Conservation (phyloP, 192 early-diverging fungal genomes). For the Mortierella antarctica region DNA sequence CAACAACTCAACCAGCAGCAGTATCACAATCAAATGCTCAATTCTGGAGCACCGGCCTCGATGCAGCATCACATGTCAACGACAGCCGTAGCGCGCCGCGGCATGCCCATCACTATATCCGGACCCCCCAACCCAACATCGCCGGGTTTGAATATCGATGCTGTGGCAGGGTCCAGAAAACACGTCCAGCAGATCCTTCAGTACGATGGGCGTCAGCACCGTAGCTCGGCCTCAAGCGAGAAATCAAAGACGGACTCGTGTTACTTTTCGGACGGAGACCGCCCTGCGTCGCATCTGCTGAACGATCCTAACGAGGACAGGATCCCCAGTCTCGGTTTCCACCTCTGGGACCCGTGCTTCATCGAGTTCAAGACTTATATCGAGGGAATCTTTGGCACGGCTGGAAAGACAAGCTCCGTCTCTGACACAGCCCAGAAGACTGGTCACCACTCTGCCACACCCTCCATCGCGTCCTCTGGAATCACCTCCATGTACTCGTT, state of each 20-base stretch:
- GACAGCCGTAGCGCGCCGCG: constrained; percentile 37
- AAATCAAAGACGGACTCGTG: constrained; percentile 52
- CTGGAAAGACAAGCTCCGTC: neutral
- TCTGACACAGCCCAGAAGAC: neutral
- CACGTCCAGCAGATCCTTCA: constrained; percentile 41
- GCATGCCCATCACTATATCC: constrained; percentile 20
- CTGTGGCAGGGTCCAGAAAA: constrained; percentile 26
- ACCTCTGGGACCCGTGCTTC: constrained; percentile 49
- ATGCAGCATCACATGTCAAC: constrained; percentile 46
- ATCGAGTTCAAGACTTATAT: constrained; percentile 51
- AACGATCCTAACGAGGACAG: constrained; percentile 46
- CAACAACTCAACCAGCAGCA: constrained; percentile 32
- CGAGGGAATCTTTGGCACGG: constrained; percentile 24
- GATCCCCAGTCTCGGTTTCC: constrained; percentile 43
- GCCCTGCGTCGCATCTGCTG: constrained; percentile 41
- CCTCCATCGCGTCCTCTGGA: constrained; percentile 15
- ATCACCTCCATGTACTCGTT: constrained; percentile 42
- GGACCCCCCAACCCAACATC: neutral
- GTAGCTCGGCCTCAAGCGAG: constrained; percentile 44
- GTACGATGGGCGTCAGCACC: constrained; percentile 36
- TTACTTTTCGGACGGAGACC: constrained; percentile 51
- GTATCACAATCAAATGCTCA: constrained; percentile 29
- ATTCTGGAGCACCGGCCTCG: constrained; percentile 7
- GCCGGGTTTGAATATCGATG: constrained; percentile 16
- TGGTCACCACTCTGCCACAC: constrained; percentile 4